These are phyloP conservation scores for Pythium biforme DNA, from an alignment of 352 stramenopile species.

Conservation along the genomic window DNA sequence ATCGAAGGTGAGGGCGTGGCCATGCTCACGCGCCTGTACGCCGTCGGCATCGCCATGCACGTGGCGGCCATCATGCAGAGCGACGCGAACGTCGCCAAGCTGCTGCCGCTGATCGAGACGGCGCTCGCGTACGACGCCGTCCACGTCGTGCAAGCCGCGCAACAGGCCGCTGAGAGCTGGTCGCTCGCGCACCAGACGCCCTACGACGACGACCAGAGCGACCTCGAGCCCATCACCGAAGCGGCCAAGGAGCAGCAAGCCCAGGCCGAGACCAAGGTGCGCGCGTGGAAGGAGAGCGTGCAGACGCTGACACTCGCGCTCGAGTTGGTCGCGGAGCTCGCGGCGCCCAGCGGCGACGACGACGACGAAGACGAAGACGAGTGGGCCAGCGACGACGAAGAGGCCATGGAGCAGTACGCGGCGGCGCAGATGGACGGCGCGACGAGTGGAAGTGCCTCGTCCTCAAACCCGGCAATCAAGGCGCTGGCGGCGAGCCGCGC, in stretches of 20 bases:
- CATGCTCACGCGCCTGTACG: slow-evolving; percentile 50
- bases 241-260: slow-evolving; percentile 62
- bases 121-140: slow-evolving; percentile 81
- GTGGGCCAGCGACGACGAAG: slow-evolving; percentile 86
- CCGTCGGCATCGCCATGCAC: slow-evolving; percentile 81
- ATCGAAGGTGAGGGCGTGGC: slow-evolving; percentile 52
- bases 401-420: slow-evolving; percentile 83
- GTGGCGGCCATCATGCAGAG: slow-evolving; percentile 68
- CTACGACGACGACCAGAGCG: slow-evolving; percentile 58
- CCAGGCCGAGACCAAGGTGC: slow-evolving; percentile 64
- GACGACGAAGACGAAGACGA: slow-evolving; percentile 72
- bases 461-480: slow-evolving; percentile 31
- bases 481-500: slow-evolving; percentile 45
- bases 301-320: slow-evolving; percentile 75
- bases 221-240: slow-evolving; percentile 58
- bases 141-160: slow-evolving; percentile 70
- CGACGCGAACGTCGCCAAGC: slow-evolving; percentile 61
- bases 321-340: slow-evolving; percentile 72
- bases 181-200: slow-evolving; percentile 53
- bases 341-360: slow-evolving; percentile 52
- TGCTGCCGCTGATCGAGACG: slow-evolving; percentile 67
- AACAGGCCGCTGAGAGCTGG: slow-evolving; percentile 63
- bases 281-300: slow-evolving; percentile 79
- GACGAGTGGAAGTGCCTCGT: slow-evolving; percentile 13
- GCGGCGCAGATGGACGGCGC: slow-evolving; percentile 58